Conservation (phyloP, 2,329 filamentous ascomycete species). For the Cordyceps militaris region DNA sequence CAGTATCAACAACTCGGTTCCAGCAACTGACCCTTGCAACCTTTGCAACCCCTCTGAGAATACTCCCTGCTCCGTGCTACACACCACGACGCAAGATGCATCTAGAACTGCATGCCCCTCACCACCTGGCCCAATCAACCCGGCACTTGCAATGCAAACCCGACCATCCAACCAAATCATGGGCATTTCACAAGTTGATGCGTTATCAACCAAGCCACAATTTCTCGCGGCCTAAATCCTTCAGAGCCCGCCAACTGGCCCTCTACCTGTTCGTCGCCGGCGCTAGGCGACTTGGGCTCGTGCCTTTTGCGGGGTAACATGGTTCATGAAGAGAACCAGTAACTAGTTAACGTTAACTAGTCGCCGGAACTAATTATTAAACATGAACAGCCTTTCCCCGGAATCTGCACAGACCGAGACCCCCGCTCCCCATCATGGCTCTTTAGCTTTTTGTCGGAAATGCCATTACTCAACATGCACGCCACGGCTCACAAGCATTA, state of each 20-base stretch:
- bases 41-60: not conserved
- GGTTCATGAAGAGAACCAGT: not conserved
- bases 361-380: no score
- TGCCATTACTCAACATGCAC: slow-evolving; percentile 2
- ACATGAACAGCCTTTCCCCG: not conserved
- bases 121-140: not conserved
- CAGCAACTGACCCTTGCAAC: not conserved
- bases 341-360: not conserved
- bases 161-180: not conserved
- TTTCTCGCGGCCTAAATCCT: not conserved
- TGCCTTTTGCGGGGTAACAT: slow-evolving; percentile 1
- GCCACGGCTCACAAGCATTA: no score
- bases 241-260: not conserved
- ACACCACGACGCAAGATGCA: slow-evolving; percentile 9
- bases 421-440: not conserved
- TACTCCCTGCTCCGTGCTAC: not conserved
- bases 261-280: not conserved
- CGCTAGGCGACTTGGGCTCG: not conserved
- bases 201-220: not conserved
- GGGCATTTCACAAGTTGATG: not conserved
- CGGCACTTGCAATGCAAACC: not conserved
- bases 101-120: slow-evolving; percentile 10
- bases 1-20: not conserved
- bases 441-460: slow-evolving; percentile 11
- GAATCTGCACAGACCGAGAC: not conserved